phyloP scores from a whole-genome alignment of 257 asterid species.

The Marsdenia floribunda region DNA sequence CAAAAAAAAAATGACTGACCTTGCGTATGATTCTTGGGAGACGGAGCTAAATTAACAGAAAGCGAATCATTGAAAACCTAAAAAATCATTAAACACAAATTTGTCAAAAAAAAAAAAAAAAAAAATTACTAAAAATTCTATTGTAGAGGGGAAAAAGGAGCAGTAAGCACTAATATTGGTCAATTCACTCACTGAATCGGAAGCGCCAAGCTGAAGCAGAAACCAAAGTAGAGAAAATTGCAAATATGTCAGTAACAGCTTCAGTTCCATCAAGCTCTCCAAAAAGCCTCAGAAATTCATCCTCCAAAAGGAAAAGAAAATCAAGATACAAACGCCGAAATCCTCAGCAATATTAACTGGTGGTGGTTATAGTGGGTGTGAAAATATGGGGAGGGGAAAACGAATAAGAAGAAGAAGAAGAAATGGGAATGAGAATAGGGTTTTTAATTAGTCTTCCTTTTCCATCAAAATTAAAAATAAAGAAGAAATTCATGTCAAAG shows the following conservation, averaged over 20 bases:
- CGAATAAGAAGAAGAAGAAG: no score
- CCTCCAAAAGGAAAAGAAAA: neutral
- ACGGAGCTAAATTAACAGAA: neutral
- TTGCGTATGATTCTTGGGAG: conserved; percentile 10
- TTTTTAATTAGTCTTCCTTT: neutral
- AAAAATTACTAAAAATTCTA: neutral
- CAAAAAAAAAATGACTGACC: conserved; percentile 5
- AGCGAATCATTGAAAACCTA: conserved; percentile 17
- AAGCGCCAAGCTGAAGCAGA: conserved; percentile 22
- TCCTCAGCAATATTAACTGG: neutral
- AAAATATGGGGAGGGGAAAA: neutral
- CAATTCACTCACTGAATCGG: conserved; percentile 22
- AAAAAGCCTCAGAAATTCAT: neutral
- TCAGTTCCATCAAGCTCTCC: conserved; percentile 18
- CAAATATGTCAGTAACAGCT: conserved; percentile 6
- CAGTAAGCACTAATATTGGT: neutral
- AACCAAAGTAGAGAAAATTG: conserved; percentile 10
- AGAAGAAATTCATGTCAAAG: neutral
- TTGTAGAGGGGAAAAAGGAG: neutral
- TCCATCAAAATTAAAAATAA: neutral
- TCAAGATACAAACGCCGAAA: neutral
- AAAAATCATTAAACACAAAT: conserved; percentile 1
- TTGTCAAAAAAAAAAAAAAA: neutral
- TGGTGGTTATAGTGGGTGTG: neutral
- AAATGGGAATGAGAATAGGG: neutral